Evolutionary conservation across 148 eudicot species (phyloP).

Genomic region (Nyssa sinensis): DNA sequence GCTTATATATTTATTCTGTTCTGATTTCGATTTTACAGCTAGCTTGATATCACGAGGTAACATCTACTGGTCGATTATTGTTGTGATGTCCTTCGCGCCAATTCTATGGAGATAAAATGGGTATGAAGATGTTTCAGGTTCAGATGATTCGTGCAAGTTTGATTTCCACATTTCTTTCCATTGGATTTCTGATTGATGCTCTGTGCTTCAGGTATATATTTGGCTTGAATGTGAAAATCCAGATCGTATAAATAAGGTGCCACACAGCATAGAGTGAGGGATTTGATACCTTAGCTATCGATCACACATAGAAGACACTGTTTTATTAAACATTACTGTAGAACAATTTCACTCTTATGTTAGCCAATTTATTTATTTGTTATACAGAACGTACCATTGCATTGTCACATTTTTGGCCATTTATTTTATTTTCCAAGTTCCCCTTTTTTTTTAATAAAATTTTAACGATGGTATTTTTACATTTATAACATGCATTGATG

Average conservation of each 20-base stretch:
- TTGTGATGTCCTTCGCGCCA: conserved; percentile 3
- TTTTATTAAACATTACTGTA: neutral
- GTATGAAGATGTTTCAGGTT: neutral
- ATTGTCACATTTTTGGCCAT: too few relatives aligned
- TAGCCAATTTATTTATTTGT: too few relatives aligned
- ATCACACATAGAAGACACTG: neutral
- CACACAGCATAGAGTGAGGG: neutral
- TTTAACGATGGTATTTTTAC: too few relatives aligned
- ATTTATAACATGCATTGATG: too few relatives aligned
- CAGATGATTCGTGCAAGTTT: too few relatives aligned
- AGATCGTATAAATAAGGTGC: neutral
- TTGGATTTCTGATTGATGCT: neutral
- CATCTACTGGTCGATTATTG: conserved; percentile 8
- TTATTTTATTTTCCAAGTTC: too few relatives aligned
- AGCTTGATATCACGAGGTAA: neutral
- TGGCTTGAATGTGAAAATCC: neutral
- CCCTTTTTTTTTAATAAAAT: too few relatives aligned
- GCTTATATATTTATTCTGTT: neutral
- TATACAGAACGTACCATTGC: too few relatives aligned
- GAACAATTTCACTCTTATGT: neutral
- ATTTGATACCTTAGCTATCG: neutral
- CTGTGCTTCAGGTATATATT: neutral
- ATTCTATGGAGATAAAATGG: conserved; percentile 8
- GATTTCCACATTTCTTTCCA: neutral
- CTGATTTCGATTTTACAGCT: conserved; percentile 17